phyloP scores from a whole-genome alignment of 768 basidiomycete genomes.

The Suillus occidentalis region DNA sequence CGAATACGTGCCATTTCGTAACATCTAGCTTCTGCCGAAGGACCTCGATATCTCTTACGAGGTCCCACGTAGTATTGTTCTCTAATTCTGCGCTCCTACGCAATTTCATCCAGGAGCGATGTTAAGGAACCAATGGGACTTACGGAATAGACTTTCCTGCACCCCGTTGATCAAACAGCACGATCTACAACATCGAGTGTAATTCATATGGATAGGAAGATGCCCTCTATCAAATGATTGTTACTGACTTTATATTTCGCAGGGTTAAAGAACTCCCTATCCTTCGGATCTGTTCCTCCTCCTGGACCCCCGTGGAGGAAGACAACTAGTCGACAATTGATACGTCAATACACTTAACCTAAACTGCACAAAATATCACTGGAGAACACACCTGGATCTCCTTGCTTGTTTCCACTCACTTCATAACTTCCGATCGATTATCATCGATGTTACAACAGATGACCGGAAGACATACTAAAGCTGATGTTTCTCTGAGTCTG shows the following conservation, averaged over 20 bases:
- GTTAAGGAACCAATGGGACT: slow-evolving; percentile 23
- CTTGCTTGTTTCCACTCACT: slow-evolving; percentile 74
- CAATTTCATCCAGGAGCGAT: slow-evolving; percentile 9
- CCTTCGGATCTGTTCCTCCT: slow-evolving; percentile 65
- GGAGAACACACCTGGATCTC: slow-evolving; percentile 57
- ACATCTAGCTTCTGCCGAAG: slow-evolving; percentile 73
- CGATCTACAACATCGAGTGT: slow-evolving; percentile 48
- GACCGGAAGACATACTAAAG: slow-evolving; percentile 58
- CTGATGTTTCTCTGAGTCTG: slow-evolving; percentile 48
- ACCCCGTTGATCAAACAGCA: slow-evolving; percentile 90
- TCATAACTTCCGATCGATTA: slow-evolving; percentile 59
- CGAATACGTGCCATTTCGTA: slow-evolving; percentile 93
- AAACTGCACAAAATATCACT: slow-evolving; percentile 1
- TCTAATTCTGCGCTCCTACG: slow-evolving; percentile 68
- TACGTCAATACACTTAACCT: background rate
- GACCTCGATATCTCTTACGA: slow-evolving; percentile 87
- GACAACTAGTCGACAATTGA: slow-evolving; percentile 49
- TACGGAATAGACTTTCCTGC: slow-evolving; percentile 85
- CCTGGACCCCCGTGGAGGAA: slow-evolving; percentile 88
- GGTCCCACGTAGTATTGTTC: slow-evolving; percentile 93
- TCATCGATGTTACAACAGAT: slow-evolving; percentile 3
- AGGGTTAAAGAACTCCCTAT: slow-evolving; percentile 83
- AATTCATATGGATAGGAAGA: slow-evolving; percentile 4
- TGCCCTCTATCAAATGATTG: background rate
- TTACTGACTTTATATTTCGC: slow-evolving; percentile 71